Evolutionary conservation across 140 eudicot genomes (phyloP).

Genomic region (Ambrosia hybrid): DNA sequence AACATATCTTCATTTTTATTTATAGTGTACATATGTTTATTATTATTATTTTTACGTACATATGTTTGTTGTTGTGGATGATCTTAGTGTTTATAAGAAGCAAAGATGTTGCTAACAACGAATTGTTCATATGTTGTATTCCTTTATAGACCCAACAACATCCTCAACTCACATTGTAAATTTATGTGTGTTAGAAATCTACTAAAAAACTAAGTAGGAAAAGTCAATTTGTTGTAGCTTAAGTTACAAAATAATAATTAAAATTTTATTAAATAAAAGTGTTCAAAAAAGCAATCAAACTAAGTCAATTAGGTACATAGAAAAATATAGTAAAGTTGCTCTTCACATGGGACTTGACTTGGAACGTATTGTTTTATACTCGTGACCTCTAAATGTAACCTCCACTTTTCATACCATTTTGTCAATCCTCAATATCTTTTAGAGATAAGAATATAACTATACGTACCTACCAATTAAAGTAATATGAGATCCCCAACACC

Average conservation of each 20-base stretch:
- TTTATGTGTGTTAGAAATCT: not conserved
- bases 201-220: not conserved
- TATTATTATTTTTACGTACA: too few species aligned
- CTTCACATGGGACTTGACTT: constrained; percentile 24
- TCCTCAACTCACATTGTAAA: too few species aligned
- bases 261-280: not conserved
- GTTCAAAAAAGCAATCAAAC: constrained; percentile 7
- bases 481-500: not conserved
- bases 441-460: constrained; percentile 8
- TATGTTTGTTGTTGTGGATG: too few species aligned
- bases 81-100: too few species aligned
- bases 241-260: not conserved
- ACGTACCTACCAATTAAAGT: not conserved
- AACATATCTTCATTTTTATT: too few species aligned
- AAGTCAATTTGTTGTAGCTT: constrained; percentile 2
- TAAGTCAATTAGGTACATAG: constrained; percentile 4
- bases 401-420: constrained; percentile 4
- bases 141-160: too few species aligned
- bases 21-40: too few species aligned
- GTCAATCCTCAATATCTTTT: not conserved
- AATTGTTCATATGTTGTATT: too few species aligned
- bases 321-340: constrained; percentile 18
- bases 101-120: too few species aligned
- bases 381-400: constrained; percentile 12
- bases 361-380: constrained; percentile 11